Evolutionary conservation across 2,329 filamentous ascomycete species (phyloP), one percentile per base, ranked within the genome.

Genomic region (Aspergillus udagawae): DNA sequence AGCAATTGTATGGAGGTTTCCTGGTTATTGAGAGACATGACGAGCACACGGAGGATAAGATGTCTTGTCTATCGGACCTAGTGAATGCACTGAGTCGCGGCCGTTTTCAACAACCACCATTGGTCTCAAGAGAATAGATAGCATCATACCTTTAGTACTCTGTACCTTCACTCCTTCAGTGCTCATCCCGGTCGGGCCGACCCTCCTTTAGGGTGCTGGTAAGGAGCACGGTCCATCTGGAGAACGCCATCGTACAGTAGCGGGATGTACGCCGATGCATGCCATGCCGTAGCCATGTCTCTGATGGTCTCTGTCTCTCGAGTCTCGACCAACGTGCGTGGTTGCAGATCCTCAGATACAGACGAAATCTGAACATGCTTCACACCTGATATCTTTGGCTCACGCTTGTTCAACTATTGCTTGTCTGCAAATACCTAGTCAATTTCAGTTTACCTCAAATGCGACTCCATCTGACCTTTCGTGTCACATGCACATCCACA

Each of bases 141-240:
- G 44, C n/a, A 32, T 4, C 32, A 41, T 14, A 32, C 32, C 32
- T 17, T 35, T 41, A 52, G 47, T 51, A 23, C 49, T 29, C 14
- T 3, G 7, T 17, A 23, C 4, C 23, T 20, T 14, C 5, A 14
- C 41, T 47, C n/a, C n/a, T 23, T 23, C 44, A 25, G 44, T 56
- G 54, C 50, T 52, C 32, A 57, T 58, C 58, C 58, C 56, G 56
- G 52, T 55, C 60, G 58, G 58, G 53, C 58, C 60, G 60, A 52
- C 51, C 60, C 60, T 61, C 55, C 55, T 55, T 54, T 47, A 47
- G 44, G 44, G 20, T 47, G 5, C 21, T 25, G 4, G 20, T 47
- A 25, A 23, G 51, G n/a, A 52, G 44, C 44, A 47, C 44, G 44
- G 44, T 23, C 44, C 44, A 47, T 23, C 44, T 47, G 44, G 44